Evolutionary conservation across 257 asterid species (phyloP), one percentile per base, ranked within the genome.

Genomic region (Solanum rostratum): DNA sequence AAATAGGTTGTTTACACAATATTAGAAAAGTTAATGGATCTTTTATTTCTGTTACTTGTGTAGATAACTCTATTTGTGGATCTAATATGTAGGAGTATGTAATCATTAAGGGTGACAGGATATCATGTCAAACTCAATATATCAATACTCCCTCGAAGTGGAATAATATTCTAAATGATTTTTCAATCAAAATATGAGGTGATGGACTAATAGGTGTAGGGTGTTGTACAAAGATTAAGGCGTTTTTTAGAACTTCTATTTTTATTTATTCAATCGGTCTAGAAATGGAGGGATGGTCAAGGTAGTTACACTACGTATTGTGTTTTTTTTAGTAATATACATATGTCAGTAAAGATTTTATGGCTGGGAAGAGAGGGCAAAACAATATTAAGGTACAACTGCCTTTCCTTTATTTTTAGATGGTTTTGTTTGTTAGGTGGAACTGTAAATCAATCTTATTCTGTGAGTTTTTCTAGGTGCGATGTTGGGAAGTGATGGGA

Each of bases 401-500:
- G n/a, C 37, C n/a, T 73, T 37, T 22, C 37, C 43, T 71, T 57
- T 45, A 45, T 73, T 73, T 73, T 57, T 73, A 73, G 57, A 45
- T 73, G 80, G 57, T 49, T 74, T 49, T 74, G 24, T 46, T 46
- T 46, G 60, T 29, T 46, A 14, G 39, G 43, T 49, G 60, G 41
- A 74, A 49, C 81, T 49, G 43, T 41, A 74, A 46, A 46, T 24
- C 39, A 49, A 74, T 74, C 22, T 74, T 74, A 49, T 74, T 74
- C 24, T 74, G 59, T 49, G 81, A 24, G 85, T 76, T 74, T 82
- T 89, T 53, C 73, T 85, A 97, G 99, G 99, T 97, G 33, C 93
- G 99, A 84, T 95, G 98, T 84, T 97, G 99, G 98, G 99, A 97
- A 90, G 90, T 95, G 52, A 88, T 62, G 89, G 92, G 89, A 84